These are phyloP conservation scores for Cyberlindnera saturnus DNA, from an alignment of 805 yeast species.

Conservation along the genomic window DNA sequence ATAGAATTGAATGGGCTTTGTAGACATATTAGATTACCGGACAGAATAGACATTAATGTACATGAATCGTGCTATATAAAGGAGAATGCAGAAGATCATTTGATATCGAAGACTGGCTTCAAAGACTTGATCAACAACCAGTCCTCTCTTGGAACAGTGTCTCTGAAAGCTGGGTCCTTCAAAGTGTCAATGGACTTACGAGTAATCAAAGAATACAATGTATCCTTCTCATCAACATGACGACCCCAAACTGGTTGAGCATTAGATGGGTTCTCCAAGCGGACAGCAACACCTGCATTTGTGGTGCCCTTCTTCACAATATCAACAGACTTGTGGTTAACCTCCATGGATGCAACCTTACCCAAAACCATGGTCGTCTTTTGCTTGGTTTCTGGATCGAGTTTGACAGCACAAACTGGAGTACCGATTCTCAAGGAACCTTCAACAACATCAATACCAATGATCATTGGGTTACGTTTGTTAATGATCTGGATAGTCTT, in stretches of 20 bases:
- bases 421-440: constrained; percentile 89
- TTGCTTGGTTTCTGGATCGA: constrained; percentile 79
- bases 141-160: constrained; percentile 88
- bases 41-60: neutral
- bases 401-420: constrained; percentile 90
- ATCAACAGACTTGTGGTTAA: constrained; percentile 81
- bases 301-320: constrained; percentile 91
- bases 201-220: constrained; percentile 80
- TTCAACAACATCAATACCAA: constrained; percentile 95
- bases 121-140: constrained; percentile 89
- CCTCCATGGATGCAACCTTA: constrained; percentile 88
- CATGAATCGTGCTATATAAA: neutral
- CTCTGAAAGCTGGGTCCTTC: constrained; percentile 97
- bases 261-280: constrained; percentile 87
- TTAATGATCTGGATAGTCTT: constrained; percentile 93
- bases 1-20: neutral
- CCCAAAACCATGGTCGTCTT: constrained; percentile 69
- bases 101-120: constrained; percentile 82
- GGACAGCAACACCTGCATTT: constrained; percentile 97
- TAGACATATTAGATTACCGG: neutral
- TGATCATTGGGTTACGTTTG: constrained; percentile 98
- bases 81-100: constrained; percentile 20
- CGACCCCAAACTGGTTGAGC: constrained; percentile 99
- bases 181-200: constrained; percentile 93
- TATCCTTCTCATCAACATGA: constrained; percentile 92